These are phyloP conservation scores for Penicillium brevicompactum DNA, from an alignment of 2,329 filamentous ascomycete genomes.

Conservation along the genomic window DNA sequence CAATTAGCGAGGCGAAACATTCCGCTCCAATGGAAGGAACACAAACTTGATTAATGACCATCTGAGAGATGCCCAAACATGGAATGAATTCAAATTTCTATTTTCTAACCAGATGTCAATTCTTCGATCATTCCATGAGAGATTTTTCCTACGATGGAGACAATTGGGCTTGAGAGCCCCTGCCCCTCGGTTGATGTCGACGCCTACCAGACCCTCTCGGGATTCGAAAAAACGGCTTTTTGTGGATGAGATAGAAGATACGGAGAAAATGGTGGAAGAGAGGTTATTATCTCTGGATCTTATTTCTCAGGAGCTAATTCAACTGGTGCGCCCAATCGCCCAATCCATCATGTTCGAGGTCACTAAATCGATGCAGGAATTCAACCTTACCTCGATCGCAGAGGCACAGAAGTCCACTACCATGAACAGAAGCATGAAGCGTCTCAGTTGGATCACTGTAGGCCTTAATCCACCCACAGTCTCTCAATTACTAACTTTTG, in stretches of 20 bases:
- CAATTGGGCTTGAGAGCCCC: no score
- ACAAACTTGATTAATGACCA: neutral
- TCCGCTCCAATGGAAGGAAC: neutral
- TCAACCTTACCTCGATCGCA: conserved; percentile 1
- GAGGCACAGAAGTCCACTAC: conserved; percentile 1
- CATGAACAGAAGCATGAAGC: conserved; percentile 3
- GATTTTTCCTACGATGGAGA: neutral
- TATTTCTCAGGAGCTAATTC: neutral
- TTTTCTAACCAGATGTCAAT: neutral
- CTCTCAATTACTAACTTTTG: neutral
- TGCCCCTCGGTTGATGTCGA: no score
- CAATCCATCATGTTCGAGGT: no score
- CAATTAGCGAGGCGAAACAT: neutral
- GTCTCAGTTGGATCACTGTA: conserved; percentile 3
- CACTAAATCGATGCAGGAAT: neutral
- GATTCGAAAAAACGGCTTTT: neutral
- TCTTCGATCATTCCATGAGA: neutral
- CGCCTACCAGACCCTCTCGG: no score
- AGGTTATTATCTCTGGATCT: neutral
- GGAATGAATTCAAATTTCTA: neutral
- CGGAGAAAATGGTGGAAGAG: neutral
- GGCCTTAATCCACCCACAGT: neutral
- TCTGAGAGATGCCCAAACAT: neutral
- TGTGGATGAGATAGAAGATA: neutral
- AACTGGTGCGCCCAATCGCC: neutral